phyloP scores from a whole-genome alignment of 805 yeast species.

The Candida verbasci region DNA sequence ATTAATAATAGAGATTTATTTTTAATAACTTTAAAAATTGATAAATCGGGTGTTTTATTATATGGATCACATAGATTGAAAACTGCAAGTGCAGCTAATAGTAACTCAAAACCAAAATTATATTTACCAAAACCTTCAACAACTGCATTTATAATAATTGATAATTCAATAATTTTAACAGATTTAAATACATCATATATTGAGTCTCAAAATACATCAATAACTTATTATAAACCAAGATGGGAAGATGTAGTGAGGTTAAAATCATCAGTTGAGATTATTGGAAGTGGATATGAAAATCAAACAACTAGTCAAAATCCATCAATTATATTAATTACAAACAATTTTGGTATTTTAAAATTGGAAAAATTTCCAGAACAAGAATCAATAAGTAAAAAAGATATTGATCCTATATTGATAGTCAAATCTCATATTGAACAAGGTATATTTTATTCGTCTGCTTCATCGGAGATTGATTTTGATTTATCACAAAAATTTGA shows the following conservation, averaged over 20 bases:
- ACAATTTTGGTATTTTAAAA: slow-evolving; percentile 57
- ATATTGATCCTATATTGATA: slow-evolving; percentile 24
- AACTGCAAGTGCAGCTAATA: slow-evolving; percentile 8
- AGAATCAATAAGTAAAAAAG: slow-evolving; percentile 8
- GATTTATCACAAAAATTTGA: slow-evolving; percentile 30
- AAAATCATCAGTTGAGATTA: slow-evolving; percentile 45
- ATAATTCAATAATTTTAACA: slow-evolving; percentile 59
- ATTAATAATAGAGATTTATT: slow-evolving; percentile 31
- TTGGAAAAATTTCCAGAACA: slow-evolving; percentile 44
- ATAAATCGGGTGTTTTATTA: slow-evolving; percentile 47
- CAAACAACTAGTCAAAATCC: slow-evolving; percentile 29
- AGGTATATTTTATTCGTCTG: slow-evolving; percentile 67
- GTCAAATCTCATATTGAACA: slow-evolving; percentile 78
- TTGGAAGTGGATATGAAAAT: slow-evolving; percentile 58
- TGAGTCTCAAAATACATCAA: slow-evolving; percentile 11
- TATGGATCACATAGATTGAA: slow-evolving; percentile 65
- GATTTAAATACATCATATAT: slow-evolving; percentile 46
- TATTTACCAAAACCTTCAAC: slow-evolving; percentile 54
- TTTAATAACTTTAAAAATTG: slow-evolving; percentile 50
- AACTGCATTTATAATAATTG: slow-evolving; percentile 58
- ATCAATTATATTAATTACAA: slow-evolving; percentile 45
- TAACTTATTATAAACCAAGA: slow-evolving; percentile 38
- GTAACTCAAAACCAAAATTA: slow-evolving; percentile 39
- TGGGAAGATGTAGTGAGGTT: slow-evolving; percentile 83
- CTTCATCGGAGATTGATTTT: slow-evolving; percentile 42